Evolutionary conservation across 23 red algal species (phyloP).

Genomic region (Gracilariopsis chorda): DNA sequence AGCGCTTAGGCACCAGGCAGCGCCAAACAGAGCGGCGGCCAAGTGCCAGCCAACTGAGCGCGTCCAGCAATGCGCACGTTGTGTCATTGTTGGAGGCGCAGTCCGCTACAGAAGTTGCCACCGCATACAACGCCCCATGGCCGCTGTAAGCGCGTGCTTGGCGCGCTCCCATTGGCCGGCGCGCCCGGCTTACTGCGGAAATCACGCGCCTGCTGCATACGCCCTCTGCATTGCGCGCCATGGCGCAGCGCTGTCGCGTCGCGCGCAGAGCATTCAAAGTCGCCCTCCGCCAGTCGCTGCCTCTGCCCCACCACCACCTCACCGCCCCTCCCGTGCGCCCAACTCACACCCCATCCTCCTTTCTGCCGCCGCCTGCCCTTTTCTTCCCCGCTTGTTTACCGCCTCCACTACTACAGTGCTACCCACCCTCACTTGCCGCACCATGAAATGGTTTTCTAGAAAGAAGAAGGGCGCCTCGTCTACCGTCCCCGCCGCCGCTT

Average conservation of each 20-base stretch:
- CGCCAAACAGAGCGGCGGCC: too few species aligned
- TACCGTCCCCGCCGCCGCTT: background rate
- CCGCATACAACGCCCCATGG: background rate
- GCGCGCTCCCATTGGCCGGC: background rate
- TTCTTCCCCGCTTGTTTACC: too few species aligned
- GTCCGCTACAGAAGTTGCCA: too few species aligned
- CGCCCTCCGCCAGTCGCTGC: background rate
- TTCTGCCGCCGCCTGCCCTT: background rate
- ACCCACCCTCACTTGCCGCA: background rate
- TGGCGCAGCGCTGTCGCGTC: background rate
- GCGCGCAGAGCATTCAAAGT: background rate
- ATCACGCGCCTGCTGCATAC: too few species aligned
- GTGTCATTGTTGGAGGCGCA: too few species aligned
- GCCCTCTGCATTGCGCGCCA: background rate
- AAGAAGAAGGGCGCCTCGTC: slow-evolving; percentile 19
- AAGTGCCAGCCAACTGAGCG: too few species aligned
- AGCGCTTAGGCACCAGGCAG: too few species aligned
- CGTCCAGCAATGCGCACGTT: too few species aligned
- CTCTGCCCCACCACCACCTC: background rate
- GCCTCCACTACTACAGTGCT: too few species aligned
- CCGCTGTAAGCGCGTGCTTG: background rate
- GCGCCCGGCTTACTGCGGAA: background rate
- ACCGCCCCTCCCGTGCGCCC: background rate
- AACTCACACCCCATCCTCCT: background rate
- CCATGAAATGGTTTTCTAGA: slow-evolving; percentile 34